Evolutionary conservation across 2,329 filamentous ascomycete genomes (phyloP), one percentile per base, ranked within the genome.

Genomic region (Neonectria ditissima): DNA sequence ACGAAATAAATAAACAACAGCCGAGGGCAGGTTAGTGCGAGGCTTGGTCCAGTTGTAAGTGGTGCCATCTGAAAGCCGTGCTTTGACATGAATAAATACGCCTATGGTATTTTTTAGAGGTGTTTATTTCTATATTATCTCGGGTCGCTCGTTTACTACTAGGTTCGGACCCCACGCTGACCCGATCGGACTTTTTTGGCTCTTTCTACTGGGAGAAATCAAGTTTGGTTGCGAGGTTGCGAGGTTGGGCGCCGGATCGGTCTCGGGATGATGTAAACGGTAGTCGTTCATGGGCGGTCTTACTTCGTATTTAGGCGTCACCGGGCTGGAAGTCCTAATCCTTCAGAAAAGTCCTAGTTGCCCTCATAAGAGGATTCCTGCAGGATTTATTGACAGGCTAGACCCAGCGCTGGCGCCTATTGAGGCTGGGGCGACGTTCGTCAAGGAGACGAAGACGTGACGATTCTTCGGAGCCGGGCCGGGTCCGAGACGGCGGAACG

Each of bases 361-460:
- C 14, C 34, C 13, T 1, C n/a, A n/a, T n/a, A 37, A 37, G 14
- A 13, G 10, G 10, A 37, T 16, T 6, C 34, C 14, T 37, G 16
- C 34, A 8, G 16, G 34, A 8, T 16, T 14, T 8, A 8, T 37
- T 16, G 14, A 6, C 34, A n/a, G 7, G 6, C 34, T 16, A 14
- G 5, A 37, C 8, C 34, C 14, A 45, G 41, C 32, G 7, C 11
- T 18, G 18, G 26, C 11, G 22, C 39, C 39, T 44, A 32, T 32
- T 45, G 53, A 45, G 53, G 53, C 53, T 47, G 41, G 45, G 53
- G 34, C 34, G 13, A 13, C 20, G 20, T 37, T n/a, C 7, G 4
- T 16, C 7, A 5, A 16, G 6, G 2, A 37, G 16, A 37, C 5
- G 32, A 13, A 8, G 34, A 37, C 34, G 5, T 16, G 5, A 5